These are phyloP conservation scores for Umbilicaria muhlenbergii DNA, from an alignment of 495 filamentous ascomycete genomes.

Conservation along the genomic window DNA sequence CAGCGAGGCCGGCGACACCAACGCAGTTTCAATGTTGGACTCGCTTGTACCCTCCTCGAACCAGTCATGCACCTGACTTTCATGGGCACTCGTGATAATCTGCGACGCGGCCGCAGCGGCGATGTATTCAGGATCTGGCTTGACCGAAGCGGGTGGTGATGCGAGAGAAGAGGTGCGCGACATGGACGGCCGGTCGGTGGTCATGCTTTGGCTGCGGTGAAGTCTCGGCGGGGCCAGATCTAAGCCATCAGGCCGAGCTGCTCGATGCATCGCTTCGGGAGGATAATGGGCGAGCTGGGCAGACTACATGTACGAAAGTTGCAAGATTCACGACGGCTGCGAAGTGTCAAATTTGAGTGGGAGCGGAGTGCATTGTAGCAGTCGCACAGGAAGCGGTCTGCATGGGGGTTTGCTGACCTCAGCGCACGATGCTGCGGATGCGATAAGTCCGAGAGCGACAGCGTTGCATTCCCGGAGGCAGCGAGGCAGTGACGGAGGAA, in stretches of 20 bases:
- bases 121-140: conserved; percentile 76
- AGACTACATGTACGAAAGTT: no score
- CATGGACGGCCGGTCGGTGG: conserved; percentile 18
- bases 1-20: conserved; percentile 62
- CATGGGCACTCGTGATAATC: conserved; percentile 79
- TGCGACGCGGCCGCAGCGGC: conserved; percentile 79
- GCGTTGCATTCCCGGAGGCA: no score
- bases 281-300: not conserved
- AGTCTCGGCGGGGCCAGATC: conserved; percentile 4
- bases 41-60: conserved; percentile 50
- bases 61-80: conserved; percentile 48
- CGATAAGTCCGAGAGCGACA: no score
- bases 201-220: conserved; percentile 9
- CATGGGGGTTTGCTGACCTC: no score
- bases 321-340: no score
- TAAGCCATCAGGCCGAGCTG: conserved; percentile 3
- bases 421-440: no score
- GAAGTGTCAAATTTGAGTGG: no score
- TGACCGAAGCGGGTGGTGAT: conserved; percentile 47
- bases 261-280: conserved; percentile 5
- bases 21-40: conserved; percentile 37
- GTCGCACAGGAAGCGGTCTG: no score
- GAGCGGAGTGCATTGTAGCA: no score
- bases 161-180: conserved; percentile 31
- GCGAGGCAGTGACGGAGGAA: no score